Base-by-base conservation (phyloP, 148 eudicot genomes). In the Arctostaphylos glauca region DNA sequence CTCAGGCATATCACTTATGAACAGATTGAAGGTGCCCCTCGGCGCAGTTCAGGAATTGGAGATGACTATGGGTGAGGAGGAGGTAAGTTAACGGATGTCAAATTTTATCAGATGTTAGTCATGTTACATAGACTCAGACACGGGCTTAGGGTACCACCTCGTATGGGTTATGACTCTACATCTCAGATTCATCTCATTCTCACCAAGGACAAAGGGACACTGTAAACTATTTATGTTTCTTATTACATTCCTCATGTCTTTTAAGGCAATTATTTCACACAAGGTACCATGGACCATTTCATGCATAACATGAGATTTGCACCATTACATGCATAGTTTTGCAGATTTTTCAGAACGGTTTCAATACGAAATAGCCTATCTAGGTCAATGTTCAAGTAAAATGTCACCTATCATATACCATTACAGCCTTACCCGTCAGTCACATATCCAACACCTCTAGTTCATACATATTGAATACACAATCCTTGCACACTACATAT, bases 1-100 rank as follows among this genome's bases (percentile, higher is more conserved):
- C 55, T 46, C 70, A 46, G 74, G 81, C 43, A 60, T 79, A 2
- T 60, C 81, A 62, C 81, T 79, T 46, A 47, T 79, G 44, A 23
- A 23, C n/a, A 62, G 44, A 21, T 47, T 47, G 15, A 62, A 79
- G 53, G 12, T 79, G 5, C 55, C 73, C 25, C 21, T 23, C 19
- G 47, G 55, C 3, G 21, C 62, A 12, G 14, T 79, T 7, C 43
- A 13, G 44, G 81, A 60, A 14, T 46, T 44, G 72, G 73, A 79
- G 55, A 46, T 79, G 43, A n/a, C 43, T 38, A 48, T 79, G 73
- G 81, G 73, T 48, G 73, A 79, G 44, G 56, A 62, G 73, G 81
- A 79, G 81, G 81, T 79, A 79, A 23, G 68, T 79, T 62, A 48
- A 47, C 38, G 4, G 31, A 53, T 43, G 10, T 46, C 48, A 31